Evolutionary conservation across 495 filamentous ascomycete genomes (phyloP), one percentile per base, ranked within the genome.

Genomic region (Delitschia confertaspora): DNA sequence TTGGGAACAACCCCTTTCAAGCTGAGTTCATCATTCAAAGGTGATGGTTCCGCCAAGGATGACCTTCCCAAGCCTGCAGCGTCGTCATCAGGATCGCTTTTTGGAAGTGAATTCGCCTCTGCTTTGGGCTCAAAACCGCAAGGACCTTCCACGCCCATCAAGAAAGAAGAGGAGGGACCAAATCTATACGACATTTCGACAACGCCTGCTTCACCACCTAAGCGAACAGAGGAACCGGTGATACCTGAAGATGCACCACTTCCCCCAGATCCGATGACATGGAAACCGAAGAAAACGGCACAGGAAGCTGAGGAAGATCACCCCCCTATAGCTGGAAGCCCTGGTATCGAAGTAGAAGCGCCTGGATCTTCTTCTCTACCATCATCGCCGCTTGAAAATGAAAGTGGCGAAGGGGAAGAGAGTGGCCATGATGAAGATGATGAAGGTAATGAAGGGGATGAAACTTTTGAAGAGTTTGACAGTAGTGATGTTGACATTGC

Each of bases 1-100:
- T 39, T 39, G 22, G 33, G 44, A 27, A 38, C 38, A 10, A 53
- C 62, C 38, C 69, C 73, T 0, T 95, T 95, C 59, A 76, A 77
- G 18, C 69, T 95, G 16, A 79, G 74, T 2, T 83, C 81, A 31
- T 82, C 77, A 10, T 95, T 95, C 64, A 87, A 91, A 60, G 70
- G 70, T 21, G 88, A 93, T 57, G 72, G 71, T 6, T 66, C 70
- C 38, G 73, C 73, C 18, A 74, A 72, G 35, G 77, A 82, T 47
- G 78, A 81, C 49, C 62, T 61, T 14, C 69, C 76, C 7, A 72
- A 75, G 26, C 62, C 72, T 14, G 51, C 60, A 9, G 65, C 64
- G 10, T 45, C 57, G 35, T 50, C 50, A 6, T 58, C 59, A 24
- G 63, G 56, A 11, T 72, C 68, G 20, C 61, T 76, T 42, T 82